Evolutionary conservation across 768 basidiomycete species (phyloP), one percentile per base, ranked within the genome.

Genomic region (Lactifluus subvellereus): DNA sequence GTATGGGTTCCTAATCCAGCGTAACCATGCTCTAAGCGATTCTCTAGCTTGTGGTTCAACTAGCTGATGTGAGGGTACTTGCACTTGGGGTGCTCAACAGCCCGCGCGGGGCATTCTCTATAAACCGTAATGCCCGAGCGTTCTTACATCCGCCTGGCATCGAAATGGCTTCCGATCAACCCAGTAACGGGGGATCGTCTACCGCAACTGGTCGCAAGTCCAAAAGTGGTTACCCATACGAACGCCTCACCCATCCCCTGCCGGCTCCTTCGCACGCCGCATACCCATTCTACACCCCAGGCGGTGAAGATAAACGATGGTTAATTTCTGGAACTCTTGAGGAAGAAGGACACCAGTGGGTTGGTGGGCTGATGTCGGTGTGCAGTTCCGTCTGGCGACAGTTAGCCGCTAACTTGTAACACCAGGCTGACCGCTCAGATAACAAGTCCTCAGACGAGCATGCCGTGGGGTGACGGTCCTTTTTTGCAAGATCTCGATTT

Each of bases 221-320:
- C 16, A 54, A 33, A 32, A 43, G 27, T 38, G 3, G 33, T 48
- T 33, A 43, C 33, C 48, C 42, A 11, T 32, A 68, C 30, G 81
- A 82, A 67, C 69, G 76, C 33, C 73, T 89, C 59, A 77, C 72
- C 11, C 76, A 81, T 58, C 90, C 90, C 4, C 71, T 78, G 18
- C 90, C 91, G 37, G 76, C 81, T 4, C 68, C 66, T 14, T 77
- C 76, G 4, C 83, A 89, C 70, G 67, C 71, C 18, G 82, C 84
- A 56, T 92, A 91, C 73, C 91, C 90, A 13, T 84, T 86, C 68
- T 84, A 81, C 69, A 89, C 90, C 11, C 80, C 84, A 0, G 86
- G 88, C 1, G 88, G 85, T 11, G 77, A 77, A 33, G 89, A 91
- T 72, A 78, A 77, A 65, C 81, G 87, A 30, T 87, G 89, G 87